A percentile compares a stretch with the other conserved stretches of the same genome.
phyloP scores from a whole-genome alignment of 371 early-diverging fungal species.

The Mycotypha africana region DNA sequence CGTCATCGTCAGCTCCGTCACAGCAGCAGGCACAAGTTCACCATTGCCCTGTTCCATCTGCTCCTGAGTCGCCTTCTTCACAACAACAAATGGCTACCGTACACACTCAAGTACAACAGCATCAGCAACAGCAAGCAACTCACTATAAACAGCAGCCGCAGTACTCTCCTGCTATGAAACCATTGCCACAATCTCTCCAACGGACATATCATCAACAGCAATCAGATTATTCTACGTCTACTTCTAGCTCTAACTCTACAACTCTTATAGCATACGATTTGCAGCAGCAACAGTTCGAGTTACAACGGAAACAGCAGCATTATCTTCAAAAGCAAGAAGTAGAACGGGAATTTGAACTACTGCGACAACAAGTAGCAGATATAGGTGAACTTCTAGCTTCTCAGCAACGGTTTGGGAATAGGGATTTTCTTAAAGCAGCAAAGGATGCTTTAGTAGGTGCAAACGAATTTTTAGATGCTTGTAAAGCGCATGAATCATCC shows the following conservation, averaged over 20 bases:
- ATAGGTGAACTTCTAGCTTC: conserved; percentile 30
- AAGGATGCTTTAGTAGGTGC: conserved; percentile 33
- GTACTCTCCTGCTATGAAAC: no score
- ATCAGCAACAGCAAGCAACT: conserved; percentile 5
- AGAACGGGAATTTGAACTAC: conserved; percentile 27
- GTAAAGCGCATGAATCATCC: conserved; percentile 17
- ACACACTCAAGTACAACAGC: neutral
- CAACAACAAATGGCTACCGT: neutral
- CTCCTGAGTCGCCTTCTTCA: conserved; percentile 1
- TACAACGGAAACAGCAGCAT: conserved; percentile 17
- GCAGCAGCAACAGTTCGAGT: conserved; percentile 4
- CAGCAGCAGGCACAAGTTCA: neutral
- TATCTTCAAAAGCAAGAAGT: conserved; percentile 23
- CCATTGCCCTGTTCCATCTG: neutral
- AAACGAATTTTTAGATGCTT: conserved; percentile 36
- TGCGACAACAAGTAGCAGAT: conserved; percentile 25
- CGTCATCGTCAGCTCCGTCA: neutral
- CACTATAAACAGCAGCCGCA: conserved; percentile 5
- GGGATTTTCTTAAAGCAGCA: conserved; percentile 32
- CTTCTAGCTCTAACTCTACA: no score
- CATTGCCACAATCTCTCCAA: no score
- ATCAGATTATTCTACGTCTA: no score
- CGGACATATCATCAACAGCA: no score
- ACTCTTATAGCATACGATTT: no score
- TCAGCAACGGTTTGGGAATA: conserved; percentile 28